Evolutionary conservation across 1,139 yeast species (phyloP).

Genomic region (Ashbya aceris): DNA sequence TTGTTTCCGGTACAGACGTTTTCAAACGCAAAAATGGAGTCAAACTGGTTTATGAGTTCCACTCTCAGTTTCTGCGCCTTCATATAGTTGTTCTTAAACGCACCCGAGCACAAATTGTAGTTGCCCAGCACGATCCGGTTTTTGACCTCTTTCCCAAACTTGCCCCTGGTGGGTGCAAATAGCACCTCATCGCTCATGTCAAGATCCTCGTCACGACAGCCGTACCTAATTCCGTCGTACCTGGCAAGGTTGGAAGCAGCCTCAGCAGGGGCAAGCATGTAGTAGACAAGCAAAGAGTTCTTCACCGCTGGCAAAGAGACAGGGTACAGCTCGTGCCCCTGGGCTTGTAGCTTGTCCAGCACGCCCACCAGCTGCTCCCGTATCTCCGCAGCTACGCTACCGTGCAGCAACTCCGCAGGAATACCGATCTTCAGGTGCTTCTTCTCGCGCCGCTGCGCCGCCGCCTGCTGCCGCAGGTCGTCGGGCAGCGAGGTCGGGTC

Average conservation of each 20-base stretch:
- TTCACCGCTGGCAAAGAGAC: slow-evolving; percentile 65
- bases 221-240: slow-evolving; percentile 85
- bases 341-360: slow-evolving; percentile 35
- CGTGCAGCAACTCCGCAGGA: slow-evolving; percentile 53
- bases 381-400: slow-evolving; percentile 44
- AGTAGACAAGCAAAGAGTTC: slow-evolving; percentile 71
- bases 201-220: slow-evolving; percentile 37
- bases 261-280: slow-evolving; percentile 83
- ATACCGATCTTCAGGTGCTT: slow-evolving; percentile 50
- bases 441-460: slow-evolving; percentile 10
- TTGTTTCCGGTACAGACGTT: slow-evolving; percentile 35
- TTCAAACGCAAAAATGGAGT: slow-evolving; percentile 45
- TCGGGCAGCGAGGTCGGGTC: slow-evolving; percentile 71
- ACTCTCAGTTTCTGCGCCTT: slow-evolving; percentile 67
- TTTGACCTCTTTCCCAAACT: slow-evolving; percentile 74
- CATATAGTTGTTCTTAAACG: slow-evolving; percentile 68
- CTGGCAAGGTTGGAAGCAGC: slow-evolving; percentile 88
- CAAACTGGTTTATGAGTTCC: slow-evolving; percentile 53
- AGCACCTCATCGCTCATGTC: slow-evolving; percentile 33
- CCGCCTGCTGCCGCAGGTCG: slow-evolving; percentile 30
- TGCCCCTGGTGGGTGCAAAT: slow-evolving; percentile 51
- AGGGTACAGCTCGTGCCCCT: slow-evolving; percentile 49
- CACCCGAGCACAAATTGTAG: slow-evolving; percentile 64
- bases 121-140: slow-evolving; percentile 79
- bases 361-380: slow-evolving; percentile 39